phyloP scores from a whole-genome alignment of 176 grass and related monocot species.

The Musa troglodytarum region DNA sequence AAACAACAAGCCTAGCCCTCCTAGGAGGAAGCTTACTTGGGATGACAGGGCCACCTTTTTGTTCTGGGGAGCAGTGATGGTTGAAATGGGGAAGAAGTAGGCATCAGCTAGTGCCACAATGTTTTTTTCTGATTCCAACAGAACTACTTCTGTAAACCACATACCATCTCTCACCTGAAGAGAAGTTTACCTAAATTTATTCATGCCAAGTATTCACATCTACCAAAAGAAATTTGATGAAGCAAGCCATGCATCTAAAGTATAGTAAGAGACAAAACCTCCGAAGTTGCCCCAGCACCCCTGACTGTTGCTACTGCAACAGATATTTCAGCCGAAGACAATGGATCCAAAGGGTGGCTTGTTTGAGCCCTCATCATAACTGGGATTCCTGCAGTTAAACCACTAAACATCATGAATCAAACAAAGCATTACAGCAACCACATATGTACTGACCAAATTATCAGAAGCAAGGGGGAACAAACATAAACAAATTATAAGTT shows the following conservation, averaged over 20 bases:
- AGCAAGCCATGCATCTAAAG: too few species aligned
- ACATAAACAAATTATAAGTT: not conserved
- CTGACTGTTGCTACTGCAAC: constrained; percentile 96
- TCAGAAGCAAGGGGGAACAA: not conserved
- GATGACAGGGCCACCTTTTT: constrained; percentile 86
- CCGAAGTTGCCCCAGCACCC: too few species aligned
- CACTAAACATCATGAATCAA: constrained; percentile 16
- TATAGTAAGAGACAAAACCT: too few species aligned
- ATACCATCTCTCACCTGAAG: too few species aligned
- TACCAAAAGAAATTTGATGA: too few species aligned
- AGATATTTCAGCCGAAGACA: constrained; percentile 99
- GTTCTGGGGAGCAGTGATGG: constrained; percentile 84
- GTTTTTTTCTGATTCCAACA: too few species aligned
- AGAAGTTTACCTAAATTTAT: too few species aligned
- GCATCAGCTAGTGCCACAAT: constrained; percentile 96
- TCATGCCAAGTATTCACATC: too few species aligned
- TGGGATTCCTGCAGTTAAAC: constrained; percentile 59
- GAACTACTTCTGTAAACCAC: too few species aligned
- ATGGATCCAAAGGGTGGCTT: constrained; percentile 87
- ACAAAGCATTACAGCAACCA: constrained; percentile 2
- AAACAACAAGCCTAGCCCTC: constrained; percentile 81
- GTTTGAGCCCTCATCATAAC: constrained; percentile 92
- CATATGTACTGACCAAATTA: not conserved
- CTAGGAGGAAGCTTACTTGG: constrained; percentile 82
- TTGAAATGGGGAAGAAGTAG: constrained; percentile 96